Percentiles rank a stretch among this genome's conserved stretches.
Evolutionary conservation across 176 grass and related monocot genomes (phyloP).

Genomic region (Oryza longistaminata): DNA sequence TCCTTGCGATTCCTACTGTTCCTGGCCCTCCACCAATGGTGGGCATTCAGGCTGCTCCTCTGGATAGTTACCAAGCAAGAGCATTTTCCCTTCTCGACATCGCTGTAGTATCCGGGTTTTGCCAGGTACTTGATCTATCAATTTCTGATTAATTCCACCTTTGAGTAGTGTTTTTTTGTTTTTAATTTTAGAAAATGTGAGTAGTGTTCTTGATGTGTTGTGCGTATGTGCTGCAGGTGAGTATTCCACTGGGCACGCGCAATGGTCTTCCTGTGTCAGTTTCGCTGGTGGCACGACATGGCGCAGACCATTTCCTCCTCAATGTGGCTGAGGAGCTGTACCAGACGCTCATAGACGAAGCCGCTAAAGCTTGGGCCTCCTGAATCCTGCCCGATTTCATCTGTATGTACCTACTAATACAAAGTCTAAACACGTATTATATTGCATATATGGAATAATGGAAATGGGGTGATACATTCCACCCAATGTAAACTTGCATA

Average conservation of each 20-base stretch:
- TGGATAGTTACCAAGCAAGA: constrained; percentile 55
- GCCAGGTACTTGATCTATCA: constrained; percentile 52
- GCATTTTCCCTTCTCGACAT: constrained; percentile 86
- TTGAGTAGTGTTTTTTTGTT: background rate
- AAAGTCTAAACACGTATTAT: background rate
- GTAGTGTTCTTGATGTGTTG: background rate
- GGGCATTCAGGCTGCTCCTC: constrained; percentile 42
- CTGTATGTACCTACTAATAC: background rate
- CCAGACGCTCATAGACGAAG: constrained; percentile 54
- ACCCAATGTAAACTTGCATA: no score
- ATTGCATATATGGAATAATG: background rate
- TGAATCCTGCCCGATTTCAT: background rate
- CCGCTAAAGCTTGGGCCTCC: constrained; percentile 49
- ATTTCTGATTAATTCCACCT: background rate
- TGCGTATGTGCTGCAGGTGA: constrained; percentile 47
- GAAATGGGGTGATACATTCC: background rate
- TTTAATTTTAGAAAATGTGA: background rate
- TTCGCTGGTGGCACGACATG: constrained; percentile 67
- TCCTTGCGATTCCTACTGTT: constrained; percentile 80
- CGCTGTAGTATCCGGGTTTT: constrained; percentile 75
- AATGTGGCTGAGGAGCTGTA: constrained; percentile 57
- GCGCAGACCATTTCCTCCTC: constrained; percentile 67
- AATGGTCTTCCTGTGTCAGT: constrained; percentile 69
- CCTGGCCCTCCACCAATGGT: constrained; percentile 78
- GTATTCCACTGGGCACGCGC: constrained; percentile 73